Conservation (phyloP, 345 rosid species). For the Syzygium aqueum region DNA sequence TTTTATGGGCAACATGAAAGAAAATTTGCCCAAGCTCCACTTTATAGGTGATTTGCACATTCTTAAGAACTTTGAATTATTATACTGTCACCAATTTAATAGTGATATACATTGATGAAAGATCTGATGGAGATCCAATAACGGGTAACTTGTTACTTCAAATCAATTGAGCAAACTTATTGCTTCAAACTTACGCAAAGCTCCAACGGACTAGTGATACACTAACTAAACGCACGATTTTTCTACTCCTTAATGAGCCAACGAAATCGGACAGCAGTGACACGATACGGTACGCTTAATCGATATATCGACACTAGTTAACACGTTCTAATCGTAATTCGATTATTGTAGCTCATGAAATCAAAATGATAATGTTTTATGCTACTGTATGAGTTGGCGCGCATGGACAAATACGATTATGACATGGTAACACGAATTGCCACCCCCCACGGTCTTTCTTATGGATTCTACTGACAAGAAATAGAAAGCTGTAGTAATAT, state of each 20-base stretch:
- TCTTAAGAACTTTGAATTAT: neutral
- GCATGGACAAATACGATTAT: neutral
- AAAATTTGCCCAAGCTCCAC: neutral
- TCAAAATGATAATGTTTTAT: neutral
- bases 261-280: accelerated
- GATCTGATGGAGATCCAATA: neutral
- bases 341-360: neutral
- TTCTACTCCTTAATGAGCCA: neutral
- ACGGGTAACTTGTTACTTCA: neutral
- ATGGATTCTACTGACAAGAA: accelerated
- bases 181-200: neutral
- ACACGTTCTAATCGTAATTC: accelerated
- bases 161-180: neutral
- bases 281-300: accelerated
- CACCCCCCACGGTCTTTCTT: neutral
- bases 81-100: too few relatives aligned
- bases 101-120: too few relatives aligned
- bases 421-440: neutral
- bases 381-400: neutral
- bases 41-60: neutral
- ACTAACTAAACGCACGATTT: neutral
- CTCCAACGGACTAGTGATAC: neutral
- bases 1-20: neutral
- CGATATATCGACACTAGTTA: accelerated
- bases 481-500: neutral